Evolutionary conservation across 169 alveolate species (phyloP).

Genomic region (Plasmodium cynomolgi): DNA sequence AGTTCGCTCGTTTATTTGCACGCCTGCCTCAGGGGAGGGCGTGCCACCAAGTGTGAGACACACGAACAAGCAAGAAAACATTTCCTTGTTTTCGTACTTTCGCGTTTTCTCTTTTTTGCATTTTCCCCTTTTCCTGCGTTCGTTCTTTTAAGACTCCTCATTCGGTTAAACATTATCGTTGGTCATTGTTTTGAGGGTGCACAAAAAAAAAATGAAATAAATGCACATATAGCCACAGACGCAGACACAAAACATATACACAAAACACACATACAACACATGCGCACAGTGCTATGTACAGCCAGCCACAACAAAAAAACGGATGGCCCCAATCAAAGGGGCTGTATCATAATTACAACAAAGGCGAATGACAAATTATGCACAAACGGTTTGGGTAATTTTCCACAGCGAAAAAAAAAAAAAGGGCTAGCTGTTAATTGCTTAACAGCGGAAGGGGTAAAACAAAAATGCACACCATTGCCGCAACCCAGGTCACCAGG

Average conservation of each 20-base stretch:
- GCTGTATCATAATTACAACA: neutral
- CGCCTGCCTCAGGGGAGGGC: neutral
- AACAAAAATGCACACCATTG: neutral
- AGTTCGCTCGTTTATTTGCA: neutral
- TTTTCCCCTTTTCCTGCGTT: neutral
- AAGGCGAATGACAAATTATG: neutral
- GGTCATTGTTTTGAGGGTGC: neutral
- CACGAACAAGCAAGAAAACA: neutral
- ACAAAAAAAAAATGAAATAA: neutral
- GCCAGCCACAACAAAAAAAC: neutral
- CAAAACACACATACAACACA: neutral
- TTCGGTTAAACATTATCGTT: neutral
- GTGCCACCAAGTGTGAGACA: neutral
- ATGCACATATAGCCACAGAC: neutral
- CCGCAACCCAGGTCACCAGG: neutral
- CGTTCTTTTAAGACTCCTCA: neutral
- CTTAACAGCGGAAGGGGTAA: neutral
- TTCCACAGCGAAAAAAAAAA: neutral
- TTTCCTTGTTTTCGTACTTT: neutral
- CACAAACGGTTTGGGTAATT: neutral
- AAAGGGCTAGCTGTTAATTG: neutral
- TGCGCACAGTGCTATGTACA: neutral
- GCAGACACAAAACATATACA: neutral
- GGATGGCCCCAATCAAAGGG: neutral
- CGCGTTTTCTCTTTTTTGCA: neutral